Base-by-base conservation (phyloP, 2,329 filamentous ascomycete genomes). In the Berkeleyomyces rouxiae region DNA sequence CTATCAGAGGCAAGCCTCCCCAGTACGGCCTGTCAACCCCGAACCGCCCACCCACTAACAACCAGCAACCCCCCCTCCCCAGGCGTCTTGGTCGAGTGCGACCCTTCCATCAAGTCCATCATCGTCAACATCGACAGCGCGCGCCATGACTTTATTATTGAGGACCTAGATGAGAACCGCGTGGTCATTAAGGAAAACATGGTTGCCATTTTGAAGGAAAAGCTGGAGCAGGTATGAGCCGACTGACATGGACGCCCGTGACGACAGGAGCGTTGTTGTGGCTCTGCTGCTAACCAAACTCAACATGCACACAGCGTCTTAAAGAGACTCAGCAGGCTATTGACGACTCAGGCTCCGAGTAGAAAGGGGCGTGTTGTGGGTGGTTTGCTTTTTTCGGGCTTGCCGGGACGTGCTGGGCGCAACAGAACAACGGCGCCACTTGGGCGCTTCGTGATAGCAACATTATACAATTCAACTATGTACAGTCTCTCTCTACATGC, bases 71-170 rank as follows among this genome's bases (percentile, higher is more conserved):
- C 36, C 44, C 63, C 63, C 36, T 43, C 63, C 39, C 23, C 60
- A 82, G 87, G 87, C 66, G 84, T 88, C 37, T 79, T 92, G 67
- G 83, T 92, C 73, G 83, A 90, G 73, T 90, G 86, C 74, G 88
- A 92, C 71, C 85, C 88, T n/a, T 88, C 86, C 53, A 90, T 92
- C 79, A 91, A 90, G 74, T 87, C 88, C 66, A 90, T 91, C 76
- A 86, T 92, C 69, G 78, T 88, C 68, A 87, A 84, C 69, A 87
- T 92, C 67, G 85, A 92, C 73, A 81, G 77, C 68, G 77, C 82
- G 63, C 79, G 80, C 67, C 83, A 90, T 72, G 83, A 85, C 67
- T 88, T 83, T 71, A 87, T 92, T 70, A 87, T 90, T 66, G 86
- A 90, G 68, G 86, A 90, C 66, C 79, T 91, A 1, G 87, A 91